Percentiles rank a stretch among this genome's conserved stretches.
phyloP scores from a whole-genome alignment of 768 basidiomycete species.

The Clavaria fumosa region DNA sequence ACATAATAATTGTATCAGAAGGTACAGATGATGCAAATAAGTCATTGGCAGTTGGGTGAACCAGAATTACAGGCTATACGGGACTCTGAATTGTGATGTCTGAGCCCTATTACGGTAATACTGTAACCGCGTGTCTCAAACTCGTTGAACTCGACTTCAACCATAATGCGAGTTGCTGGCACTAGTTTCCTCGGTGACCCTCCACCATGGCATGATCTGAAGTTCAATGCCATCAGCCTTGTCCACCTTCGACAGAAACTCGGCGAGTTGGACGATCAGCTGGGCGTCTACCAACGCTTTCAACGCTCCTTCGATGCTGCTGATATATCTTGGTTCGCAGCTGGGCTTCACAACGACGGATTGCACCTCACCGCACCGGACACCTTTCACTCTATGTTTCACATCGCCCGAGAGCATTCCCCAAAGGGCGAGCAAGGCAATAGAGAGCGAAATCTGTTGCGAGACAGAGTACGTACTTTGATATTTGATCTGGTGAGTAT shows the following conservation, averaged over 20 bases:
- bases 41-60: no score
- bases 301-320: neutral
- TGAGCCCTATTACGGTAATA: no score
- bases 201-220: neutral
- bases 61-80: no score
- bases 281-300: neutral
- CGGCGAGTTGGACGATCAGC: neutral
- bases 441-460: no score
- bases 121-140: no score
- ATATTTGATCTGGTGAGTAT: slow-evolving; percentile 2
- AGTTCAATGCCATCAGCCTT: neutral
- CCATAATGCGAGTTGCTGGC: no score
- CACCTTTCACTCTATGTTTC: neutral
- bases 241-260: slow-evolving; percentile 2
- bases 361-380: neutral
- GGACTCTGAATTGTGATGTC: no score
- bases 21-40: no score
- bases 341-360: slow-evolving; percentile 1
- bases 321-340: slow-evolving; percentile 5
- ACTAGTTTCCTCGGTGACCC: neutral
- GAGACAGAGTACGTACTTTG: neutral
- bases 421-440: neutral
- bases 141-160: no score
- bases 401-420: neutral
- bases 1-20: no score